Percentiles rank a stretch among this genome's conserved stretches.
phyloP scores from a whole-genome alignment of 441 rosid genomes.

The Mallotus japonicus region DNA sequence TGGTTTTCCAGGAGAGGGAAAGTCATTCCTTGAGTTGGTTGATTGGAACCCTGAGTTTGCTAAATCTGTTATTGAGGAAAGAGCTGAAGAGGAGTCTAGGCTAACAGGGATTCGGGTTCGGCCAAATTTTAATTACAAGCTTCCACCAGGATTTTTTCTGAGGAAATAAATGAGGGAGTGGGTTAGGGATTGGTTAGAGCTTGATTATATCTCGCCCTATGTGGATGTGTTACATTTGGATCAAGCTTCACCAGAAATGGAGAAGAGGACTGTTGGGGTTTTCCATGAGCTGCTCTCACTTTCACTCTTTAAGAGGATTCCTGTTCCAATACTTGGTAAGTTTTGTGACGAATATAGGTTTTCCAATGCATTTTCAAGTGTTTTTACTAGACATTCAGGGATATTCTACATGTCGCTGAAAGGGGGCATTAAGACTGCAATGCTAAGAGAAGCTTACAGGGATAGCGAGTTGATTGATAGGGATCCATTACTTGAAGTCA shows the following conservation, averaged over 20 bases:
- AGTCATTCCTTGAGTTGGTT: constrained; percentile 63
- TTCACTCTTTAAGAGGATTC: constrained; percentile 65
- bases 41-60: constrained; percentile 63
- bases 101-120: constrained; percentile 53
- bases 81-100: constrained; percentile 55
- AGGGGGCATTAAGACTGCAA: constrained; percentile 78
- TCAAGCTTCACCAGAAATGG: constrained; percentile 76
- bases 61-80: constrained; percentile 48
- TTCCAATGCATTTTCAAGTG: constrained; percentile 70
- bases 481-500: constrained; percentile 69
- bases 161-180: constrained; percentile 93
- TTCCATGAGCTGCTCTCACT: constrained; percentile 81
- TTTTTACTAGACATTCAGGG: constrained; percentile 84
- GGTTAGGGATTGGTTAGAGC: constrained; percentile 85
- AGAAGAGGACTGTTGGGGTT: constrained; percentile 80
- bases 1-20: constrained; percentile 52
- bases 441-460: constrained; percentile 74
- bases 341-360: constrained; percentile 70
- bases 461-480: constrained; percentile 50
- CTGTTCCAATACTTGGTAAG: constrained; percentile 79
- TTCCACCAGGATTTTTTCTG: constrained; percentile 64
- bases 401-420: constrained; percentile 83
- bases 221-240: constrained; percentile 60
- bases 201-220: constrained; percentile 76
- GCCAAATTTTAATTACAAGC: constrained; percentile 62